Conservation (phyloP, 2,329 filamentous ascomycete species). For the Diaporthe capsici region DNA sequence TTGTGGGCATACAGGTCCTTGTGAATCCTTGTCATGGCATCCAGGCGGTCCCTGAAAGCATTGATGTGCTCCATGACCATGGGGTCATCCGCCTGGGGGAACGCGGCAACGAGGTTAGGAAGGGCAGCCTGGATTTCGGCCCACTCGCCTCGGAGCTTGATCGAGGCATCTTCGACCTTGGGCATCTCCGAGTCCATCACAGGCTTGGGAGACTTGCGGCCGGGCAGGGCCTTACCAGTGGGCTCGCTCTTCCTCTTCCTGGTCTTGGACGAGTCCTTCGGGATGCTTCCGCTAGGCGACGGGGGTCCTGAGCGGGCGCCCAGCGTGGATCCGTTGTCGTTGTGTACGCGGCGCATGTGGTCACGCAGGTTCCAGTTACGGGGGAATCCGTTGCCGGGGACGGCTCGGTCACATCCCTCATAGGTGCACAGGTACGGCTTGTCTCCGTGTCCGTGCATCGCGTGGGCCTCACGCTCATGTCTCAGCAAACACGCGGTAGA, state of each 20-base stretch:
- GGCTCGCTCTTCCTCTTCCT: slow-evolving; percentile 72
- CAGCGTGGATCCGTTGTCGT: slow-evolving; percentile 64
- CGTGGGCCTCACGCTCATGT: slow-evolving; percentile 95
- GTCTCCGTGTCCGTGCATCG: slow-evolving; percentile 93
- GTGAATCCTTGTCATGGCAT: slow-evolving; percentile 67
- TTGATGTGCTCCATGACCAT: slow-evolving; percentile 68
- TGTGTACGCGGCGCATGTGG: slow-evolving; percentile 97
- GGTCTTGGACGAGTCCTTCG: slow-evolving; percentile 60
- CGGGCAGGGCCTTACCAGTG: slow-evolving; percentile 56
- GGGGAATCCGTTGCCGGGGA: slow-evolving; percentile 89
- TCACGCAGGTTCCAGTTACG: slow-evolving; percentile 96
- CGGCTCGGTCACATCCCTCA: slow-evolving; percentile 86
- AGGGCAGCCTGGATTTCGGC: slow-evolving; percentile 75
- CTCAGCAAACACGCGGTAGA: slow-evolving; percentile 95
- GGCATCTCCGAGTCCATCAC: slow-evolving; percentile 50
- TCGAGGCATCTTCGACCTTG: slow-evolving; percentile 52
- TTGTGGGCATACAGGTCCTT: slow-evolving; percentile 53
- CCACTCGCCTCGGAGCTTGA: slow-evolving; percentile 68
- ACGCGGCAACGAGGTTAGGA: slow-evolving; percentile 68
- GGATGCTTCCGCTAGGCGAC: slow-evolving; percentile 44
- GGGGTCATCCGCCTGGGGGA: slow-evolving; percentile 64
- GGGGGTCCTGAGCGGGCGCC: slow-evolving; percentile 44
- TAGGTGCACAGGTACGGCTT: slow-evolving; percentile 93
- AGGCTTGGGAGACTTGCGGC: slow-evolving; percentile 62
- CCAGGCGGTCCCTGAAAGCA: slow-evolving; percentile 64